Evolutionary conservation across 2,329 filamentous ascomycete species (phyloP), one percentile per base, ranked within the genome.

Genomic region (Pseudocercospora vitis): DNA sequence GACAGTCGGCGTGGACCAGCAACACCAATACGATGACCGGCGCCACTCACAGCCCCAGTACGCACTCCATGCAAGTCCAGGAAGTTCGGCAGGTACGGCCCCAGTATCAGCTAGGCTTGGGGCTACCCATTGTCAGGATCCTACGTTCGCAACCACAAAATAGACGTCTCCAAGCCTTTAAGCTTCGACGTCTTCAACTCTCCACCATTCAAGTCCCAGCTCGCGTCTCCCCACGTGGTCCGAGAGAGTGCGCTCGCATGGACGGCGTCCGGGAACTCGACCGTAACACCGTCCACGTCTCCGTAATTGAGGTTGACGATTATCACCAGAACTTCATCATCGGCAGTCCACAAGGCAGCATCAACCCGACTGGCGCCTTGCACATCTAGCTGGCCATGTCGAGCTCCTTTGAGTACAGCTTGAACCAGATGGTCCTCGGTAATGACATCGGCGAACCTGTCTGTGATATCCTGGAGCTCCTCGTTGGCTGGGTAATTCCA

Each of bases 401-500:
- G 61, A 8, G 58, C 57, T 7, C 66, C 57, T 2, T 67, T 68
- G 9, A 77, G 65, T n/a, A 77, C 31, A 40, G 76, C 73, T 1
- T 46, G 48, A 2, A 68, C 64, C 0, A 73, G 66, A 2, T 62
- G 52, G 0, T 61, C 29, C 2, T 42, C 61, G 11, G 71, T 70
- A n/a, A 79, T 60, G 0, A 75, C 65, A n/a, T 59, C 67, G 4
- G 73, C 73, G 39, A 80, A 50, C 8, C 55, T 42, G 9, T 66
- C 51, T 14, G 71, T 77, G 2, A 70, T 63, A 5, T 58, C 56
- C 18, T 63, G 60, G 2, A 78, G 57, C 29, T 70, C 73, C 1
- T 56, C 29, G 6, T 60, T 70, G 1, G 75, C 76, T 0, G 77
- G 77, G 56, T 72, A 80, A 19, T 71, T 63, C 78, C 78, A 80